phyloP scores from a whole-genome alignment of 2,329 filamentous ascomycete species.

The Trichoderma cornu-damae region DNA sequence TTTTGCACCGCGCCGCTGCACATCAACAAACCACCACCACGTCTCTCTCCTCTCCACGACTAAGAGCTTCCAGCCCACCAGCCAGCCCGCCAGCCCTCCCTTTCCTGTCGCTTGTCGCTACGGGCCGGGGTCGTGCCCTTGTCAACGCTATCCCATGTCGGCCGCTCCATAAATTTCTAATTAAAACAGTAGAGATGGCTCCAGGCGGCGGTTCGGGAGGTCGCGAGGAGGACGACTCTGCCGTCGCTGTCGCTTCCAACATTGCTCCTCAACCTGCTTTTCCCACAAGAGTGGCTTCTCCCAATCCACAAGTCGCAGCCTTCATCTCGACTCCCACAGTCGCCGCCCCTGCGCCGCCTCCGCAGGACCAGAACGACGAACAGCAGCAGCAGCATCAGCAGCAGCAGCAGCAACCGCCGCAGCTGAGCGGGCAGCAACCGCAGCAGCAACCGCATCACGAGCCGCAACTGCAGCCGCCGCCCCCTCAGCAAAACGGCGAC shows the following conservation, averaged over 20 bases:
- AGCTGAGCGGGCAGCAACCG: constrained; percentile 17
- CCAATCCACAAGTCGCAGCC: background rate
- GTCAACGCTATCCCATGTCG: constrained; percentile 27
- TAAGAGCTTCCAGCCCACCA: constrained; percentile 1
- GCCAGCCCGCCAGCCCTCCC: constrained; percentile 1
- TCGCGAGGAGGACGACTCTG: constrained; percentile 20
- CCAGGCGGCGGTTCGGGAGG: constrained; percentile 28
- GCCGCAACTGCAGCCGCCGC: constrained; percentile 1
- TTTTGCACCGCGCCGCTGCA: constrained; percentile 18
- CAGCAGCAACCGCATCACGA: constrained; percentile 4
- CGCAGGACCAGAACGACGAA: constrained; percentile 2
- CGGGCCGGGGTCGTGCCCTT: constrained; percentile 30
- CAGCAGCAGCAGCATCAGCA: constrained; percentile 11
- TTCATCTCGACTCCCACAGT: constrained; percentile 12
- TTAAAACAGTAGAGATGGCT: constrained; percentile 29
- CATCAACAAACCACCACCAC: constrained; percentile 16
- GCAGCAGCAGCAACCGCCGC: constrained; percentile 17
- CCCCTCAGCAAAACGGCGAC: constrained; percentile 32
- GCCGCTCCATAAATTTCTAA: constrained; percentile 37
- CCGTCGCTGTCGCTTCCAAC: constrained; percentile 12
- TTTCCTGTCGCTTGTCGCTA: constrained; percentile 23
- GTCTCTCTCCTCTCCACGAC: constrained; percentile 10
- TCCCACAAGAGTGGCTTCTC: constrained; percentile 20
- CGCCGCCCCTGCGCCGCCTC: constrained; percentile 15
- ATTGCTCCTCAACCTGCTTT: constrained; percentile 23